Evolutionary conservation across 83 land plant genomes (phyloP).

Genomic region (Larix sibirica): DNA sequence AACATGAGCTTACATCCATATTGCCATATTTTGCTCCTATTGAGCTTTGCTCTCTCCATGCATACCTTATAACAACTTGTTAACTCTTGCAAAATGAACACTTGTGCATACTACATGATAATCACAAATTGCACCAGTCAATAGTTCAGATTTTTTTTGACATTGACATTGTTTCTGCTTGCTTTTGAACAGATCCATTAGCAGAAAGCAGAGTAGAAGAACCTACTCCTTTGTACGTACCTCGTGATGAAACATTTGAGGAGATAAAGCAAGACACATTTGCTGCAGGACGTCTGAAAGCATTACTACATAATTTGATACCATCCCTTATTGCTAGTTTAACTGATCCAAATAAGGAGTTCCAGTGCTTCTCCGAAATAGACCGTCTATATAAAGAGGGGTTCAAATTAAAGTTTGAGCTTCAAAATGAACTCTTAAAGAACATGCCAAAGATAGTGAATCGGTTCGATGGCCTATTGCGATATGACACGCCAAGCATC

Average conservation of each 20-base stretch:
- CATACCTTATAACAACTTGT: not conserved
- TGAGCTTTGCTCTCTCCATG: not conserved
- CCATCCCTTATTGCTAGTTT: conserved; percentile 67
- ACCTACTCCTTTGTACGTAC: conserved; percentile 80
- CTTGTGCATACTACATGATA: not conserved
- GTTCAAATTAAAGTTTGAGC: conserved; percentile 40
- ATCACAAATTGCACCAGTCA: not conserved
- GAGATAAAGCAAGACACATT: conserved; percentile 59
- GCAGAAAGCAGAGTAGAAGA: conserved; percentile 60
- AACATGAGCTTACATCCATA: not conserved
- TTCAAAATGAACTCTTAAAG: conserved; percentile 43
- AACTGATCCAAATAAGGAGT: conserved; percentile 58
- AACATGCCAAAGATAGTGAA: conserved; percentile 44
- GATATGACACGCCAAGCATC: conserved; percentile 58
- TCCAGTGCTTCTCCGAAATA: conserved; percentile 71
- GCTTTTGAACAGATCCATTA: conserved; percentile 9
- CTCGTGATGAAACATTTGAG: conserved; percentile 94
- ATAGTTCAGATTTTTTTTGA: not conserved
- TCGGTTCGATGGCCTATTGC: conserved; percentile 38
- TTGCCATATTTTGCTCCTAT: not conserved
- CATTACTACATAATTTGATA: conserved; percentile 70
- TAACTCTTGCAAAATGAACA: not conserved
- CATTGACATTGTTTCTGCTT: not conserved
- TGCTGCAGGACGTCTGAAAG: conserved; percentile 52
- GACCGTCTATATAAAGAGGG: conserved; percentile 85